These are phyloP conservation scores for Aspergillus leporis DNA, from an alignment of 495 filamentous ascomycete genomes.

Conservation along the genomic window DNA sequence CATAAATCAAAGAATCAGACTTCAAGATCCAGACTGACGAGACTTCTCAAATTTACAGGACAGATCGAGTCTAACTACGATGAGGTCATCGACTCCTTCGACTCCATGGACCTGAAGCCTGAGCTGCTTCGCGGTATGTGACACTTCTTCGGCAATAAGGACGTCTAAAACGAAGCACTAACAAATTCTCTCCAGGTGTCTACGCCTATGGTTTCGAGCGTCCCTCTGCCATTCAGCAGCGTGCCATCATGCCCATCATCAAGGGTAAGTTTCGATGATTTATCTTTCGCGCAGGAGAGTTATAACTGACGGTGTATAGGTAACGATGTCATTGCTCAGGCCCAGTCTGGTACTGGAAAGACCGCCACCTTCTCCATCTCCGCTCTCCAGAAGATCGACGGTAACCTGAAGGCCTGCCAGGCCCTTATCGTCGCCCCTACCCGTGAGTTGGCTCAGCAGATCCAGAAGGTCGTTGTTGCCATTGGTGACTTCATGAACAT, in stretches of 20 bases:
- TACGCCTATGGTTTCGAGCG: constrained; percentile 99
- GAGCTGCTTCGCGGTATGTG: constrained; percentile 94
- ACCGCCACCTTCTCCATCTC: constrained; percentile 99
- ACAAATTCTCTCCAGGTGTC: constrained; percentile 64
- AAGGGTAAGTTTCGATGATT: constrained; percentile 70
- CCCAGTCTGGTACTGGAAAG: constrained; percentile 98
- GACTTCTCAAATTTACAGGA: constrained; percentile 53
- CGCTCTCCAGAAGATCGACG: constrained; percentile 96
- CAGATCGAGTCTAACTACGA: constrained; percentile 99
- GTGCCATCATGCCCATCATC: constrained; percentile 99
- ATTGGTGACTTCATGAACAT: constrained; percentile 99
- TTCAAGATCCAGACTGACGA: constrained; percentile 25
- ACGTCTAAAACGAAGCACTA: constrained; percentile 31
- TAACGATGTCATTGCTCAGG: constrained; percentile 98
- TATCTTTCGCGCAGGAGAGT: constrained; percentile 28
- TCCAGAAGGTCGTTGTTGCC: constrained; percentile 97
- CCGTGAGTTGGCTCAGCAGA: constrained; percentile 96
- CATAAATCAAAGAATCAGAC: background rate
- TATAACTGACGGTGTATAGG: constrained; percentile 52
- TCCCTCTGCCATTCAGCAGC: constrained; percentile 98
- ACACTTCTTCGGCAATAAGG: constrained; percentile 5
- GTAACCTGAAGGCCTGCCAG: constrained; percentile 90
- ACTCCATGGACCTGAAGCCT: constrained; percentile 92
- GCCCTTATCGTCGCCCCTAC: constrained; percentile 95
- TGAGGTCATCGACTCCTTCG: constrained; percentile 98